Evolutionary conservation across 331 rosid genomes (phyloP).

Genomic region (Malus hybrid): DNA sequence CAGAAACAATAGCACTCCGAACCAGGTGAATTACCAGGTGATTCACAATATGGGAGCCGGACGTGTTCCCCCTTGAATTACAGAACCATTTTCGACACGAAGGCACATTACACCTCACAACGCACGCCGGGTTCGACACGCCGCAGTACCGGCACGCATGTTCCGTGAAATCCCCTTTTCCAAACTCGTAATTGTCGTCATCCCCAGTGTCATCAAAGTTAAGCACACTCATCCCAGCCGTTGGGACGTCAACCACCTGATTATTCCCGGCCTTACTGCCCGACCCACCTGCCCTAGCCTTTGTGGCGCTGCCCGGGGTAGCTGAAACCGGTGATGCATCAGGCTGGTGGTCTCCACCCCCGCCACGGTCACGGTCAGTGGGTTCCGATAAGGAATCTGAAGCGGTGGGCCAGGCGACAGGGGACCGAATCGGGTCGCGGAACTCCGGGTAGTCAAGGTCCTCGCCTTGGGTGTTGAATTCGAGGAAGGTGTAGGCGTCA

Average conservation of each 20-base stretch:
- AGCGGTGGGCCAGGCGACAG: conserved; percentile 92
- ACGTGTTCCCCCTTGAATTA: conserved; percentile 92
- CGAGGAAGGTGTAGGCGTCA: conserved; percentile 98
- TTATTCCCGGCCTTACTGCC: conserved; percentile 43
- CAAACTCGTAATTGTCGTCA: conserved; percentile 71
- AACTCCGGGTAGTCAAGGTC: conserved; percentile 94
- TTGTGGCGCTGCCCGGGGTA: conserved; percentile 64
- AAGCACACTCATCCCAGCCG: conserved; percentile 86
- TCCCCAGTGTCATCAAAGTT: conserved; percentile 94
- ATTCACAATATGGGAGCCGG: conserved; percentile 95
- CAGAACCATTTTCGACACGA: conserved; percentile 99
- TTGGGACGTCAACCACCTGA: conserved; percentile 70
- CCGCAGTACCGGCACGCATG: conserved; percentile 98
- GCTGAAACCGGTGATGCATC: conserved; percentile 80
- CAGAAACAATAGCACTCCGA: not conserved
- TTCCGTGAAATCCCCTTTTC: conserved; percentile 89
- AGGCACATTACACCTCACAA: conserved; percentile 96
- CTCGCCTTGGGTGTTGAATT: conserved; percentile 96
- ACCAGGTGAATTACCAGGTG: conserved; percentile 60
- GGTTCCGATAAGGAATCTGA: conserved; percentile 78
- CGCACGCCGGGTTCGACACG: conserved; percentile 94
- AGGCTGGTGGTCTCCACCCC: conserved; percentile 62
- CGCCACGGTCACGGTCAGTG: conserved; percentile 52
- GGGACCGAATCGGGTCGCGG: conserved; percentile 86
- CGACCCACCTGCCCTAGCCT: conserved; percentile 46